Percentiles rank a stretch among this genome's conserved stretches.
Evolutionary conservation across 176 grass and related monocot genomes (phyloP).

Genomic region (Oryza punctata): DNA sequence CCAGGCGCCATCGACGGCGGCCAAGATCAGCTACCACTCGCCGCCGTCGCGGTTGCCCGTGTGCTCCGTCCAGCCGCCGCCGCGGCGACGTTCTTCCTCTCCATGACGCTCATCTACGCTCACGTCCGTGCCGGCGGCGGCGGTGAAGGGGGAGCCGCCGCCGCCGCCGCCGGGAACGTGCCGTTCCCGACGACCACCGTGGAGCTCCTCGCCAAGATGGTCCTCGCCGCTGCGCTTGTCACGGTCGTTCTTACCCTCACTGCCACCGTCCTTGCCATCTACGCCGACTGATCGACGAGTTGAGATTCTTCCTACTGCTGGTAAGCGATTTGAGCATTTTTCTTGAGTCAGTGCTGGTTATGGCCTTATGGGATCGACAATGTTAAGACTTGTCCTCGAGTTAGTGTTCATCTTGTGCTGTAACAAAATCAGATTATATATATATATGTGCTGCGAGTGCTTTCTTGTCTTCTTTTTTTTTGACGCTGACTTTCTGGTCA

Average conservation of each 20-base stretch:
- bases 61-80: not conserved
- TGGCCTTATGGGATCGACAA: too few relatives aligned
- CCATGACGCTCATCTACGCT: not conserved
- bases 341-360: too few relatives aligned
- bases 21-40: not conserved
- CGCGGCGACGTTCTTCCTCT: not conserved
- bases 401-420: too few relatives aligned
- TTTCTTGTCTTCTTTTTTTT: too few relatives aligned
- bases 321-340: not conserved
- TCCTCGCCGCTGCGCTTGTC: not conserved
- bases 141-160: not conserved
- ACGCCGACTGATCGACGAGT: not conserved
- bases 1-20: not conserved
- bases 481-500: too few relatives aligned
- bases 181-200: not conserved
- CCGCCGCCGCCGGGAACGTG: too few relatives aligned
- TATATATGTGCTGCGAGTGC: too few relatives aligned
- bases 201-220: not conserved
- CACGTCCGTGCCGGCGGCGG: not conserved
- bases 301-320: not conserved
- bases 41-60: too few relatives aligned
- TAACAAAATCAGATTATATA: too few relatives aligned
- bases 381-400: too few relatives aligned
- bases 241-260: not conserved
- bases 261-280: not conserved